phyloP scores from a whole-genome alignment of 371 early-diverging fungal genomes.

The Batkoa obscura region DNA sequence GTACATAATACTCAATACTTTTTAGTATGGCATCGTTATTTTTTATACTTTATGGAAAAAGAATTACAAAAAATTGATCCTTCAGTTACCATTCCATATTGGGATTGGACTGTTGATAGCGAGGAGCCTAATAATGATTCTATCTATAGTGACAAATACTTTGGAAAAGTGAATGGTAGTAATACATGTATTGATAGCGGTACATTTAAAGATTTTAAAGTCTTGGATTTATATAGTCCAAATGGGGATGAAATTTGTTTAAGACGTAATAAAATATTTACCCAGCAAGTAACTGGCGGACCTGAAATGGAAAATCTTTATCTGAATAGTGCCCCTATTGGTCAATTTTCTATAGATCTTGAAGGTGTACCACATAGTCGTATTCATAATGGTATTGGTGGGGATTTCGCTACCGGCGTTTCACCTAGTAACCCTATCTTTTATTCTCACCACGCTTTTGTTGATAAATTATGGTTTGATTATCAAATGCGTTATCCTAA shows the following conservation, averaged over 20 bases:
- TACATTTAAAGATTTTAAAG: constrained; percentile 5
- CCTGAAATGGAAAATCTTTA: not conserved
- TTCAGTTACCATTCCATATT: constrained; percentile 24
- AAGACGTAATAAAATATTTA: not conserved
- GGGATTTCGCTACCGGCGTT: constrained; percentile 15
- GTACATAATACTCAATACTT: constrained; percentile 12
- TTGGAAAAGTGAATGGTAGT: constrained; percentile 8
- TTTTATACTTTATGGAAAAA: constrained; percentile 13
- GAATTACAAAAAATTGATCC: constrained; percentile 16
- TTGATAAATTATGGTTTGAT: constrained; percentile 7
- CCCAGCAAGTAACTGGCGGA: not conserved
- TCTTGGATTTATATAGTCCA: not conserved
- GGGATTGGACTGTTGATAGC: constrained; percentile 23
- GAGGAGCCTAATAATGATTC: constrained; percentile 6
- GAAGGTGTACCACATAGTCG: constrained; percentile 23
- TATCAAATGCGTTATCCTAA: constrained; percentile 2
- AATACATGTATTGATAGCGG: constrained; percentile 10
- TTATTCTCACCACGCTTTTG: constrained; percentile 7
- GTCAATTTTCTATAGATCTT: constrained; percentile 16
- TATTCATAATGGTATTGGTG: constrained; percentile 25
- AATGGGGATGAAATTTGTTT: not conserved
- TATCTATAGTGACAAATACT: constrained; percentile 5
- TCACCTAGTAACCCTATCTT: constrained; percentile 9
- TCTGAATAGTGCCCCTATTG: constrained; percentile 5
- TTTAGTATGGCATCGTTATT: constrained; percentile 22